These are phyloP conservation scores for Chloranthus sessilifolius DNA, from an alignment of 164 flowering plant species.

Conservation along the genomic window DNA sequence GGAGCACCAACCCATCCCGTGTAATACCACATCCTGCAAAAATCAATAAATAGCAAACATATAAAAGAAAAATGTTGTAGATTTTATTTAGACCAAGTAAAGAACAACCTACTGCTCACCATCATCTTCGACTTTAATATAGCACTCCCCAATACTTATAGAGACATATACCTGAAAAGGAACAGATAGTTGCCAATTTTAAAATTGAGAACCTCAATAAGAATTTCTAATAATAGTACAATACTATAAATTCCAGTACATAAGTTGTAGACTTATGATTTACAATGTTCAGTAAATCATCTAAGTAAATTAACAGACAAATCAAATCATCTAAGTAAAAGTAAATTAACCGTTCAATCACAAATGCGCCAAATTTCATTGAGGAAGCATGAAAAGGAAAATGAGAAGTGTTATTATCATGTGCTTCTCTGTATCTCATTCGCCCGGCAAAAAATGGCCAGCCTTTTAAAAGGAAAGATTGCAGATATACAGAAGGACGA, in stretches of 20 bases:
- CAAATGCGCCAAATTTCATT: too few relatives aligned
- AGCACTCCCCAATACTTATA: slow-evolving; percentile 50
- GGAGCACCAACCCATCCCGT: slow-evolving; percentile 72
- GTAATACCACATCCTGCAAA: slow-evolving; percentile 80
- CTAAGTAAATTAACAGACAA: too few relatives aligned
- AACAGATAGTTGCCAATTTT: not conserved
- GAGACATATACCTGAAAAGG: slow-evolving; percentile 61
- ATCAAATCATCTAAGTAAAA: too few relatives aligned
- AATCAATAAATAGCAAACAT: not conserved
- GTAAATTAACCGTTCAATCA: too few relatives aligned
- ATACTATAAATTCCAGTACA: too few relatives aligned
- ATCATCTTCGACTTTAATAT: slow-evolving; percentile 75
- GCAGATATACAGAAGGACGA: not conserved
- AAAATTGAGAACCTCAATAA: not conserved
- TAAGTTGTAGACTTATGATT: too few relatives aligned
- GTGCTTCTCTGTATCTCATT: not conserved
- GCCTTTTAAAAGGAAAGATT: not conserved
- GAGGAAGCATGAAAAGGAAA: too few relatives aligned
- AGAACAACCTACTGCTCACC: slow-evolving; percentile 40
- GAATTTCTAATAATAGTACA: too few relatives aligned
- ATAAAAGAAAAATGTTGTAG: slow-evolving; percentile 4
- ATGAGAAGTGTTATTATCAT: too few relatives aligned
- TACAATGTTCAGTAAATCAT: too few relatives aligned
- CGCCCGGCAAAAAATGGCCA: not conserved
- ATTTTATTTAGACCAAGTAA: slow-evolving; percentile 3